These are phyloP conservation scores for Globisporangium lucens DNA, from an alignment of 352 stramenopile genomes.

Conservation along the genomic window DNA sequence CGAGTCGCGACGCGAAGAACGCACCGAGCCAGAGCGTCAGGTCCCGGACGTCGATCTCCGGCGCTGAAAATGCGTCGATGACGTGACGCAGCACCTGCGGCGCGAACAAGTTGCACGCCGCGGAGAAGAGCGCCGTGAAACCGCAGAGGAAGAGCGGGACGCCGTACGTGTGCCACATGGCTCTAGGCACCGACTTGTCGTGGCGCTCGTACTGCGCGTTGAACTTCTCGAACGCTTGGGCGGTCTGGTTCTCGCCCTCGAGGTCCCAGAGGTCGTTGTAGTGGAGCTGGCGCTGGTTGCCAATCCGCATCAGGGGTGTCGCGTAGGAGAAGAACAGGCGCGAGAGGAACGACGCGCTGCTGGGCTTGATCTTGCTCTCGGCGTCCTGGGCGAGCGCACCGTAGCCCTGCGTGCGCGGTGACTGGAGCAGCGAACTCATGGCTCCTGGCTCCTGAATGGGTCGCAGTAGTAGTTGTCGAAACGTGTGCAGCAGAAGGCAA, in stretches of 20 bases:
- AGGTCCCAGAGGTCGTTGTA: constrained; percentile 42
- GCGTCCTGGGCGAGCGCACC: not conserved
- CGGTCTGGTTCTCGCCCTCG: constrained; percentile 24
- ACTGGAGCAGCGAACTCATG: constrained; percentile 4
- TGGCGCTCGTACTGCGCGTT: constrained; percentile 19
- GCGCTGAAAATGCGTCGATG: constrained; percentile 18
- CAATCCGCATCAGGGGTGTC: constrained; percentile 33
- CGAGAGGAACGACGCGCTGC: constrained; percentile 20
- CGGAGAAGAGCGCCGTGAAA: constrained; percentile 1
- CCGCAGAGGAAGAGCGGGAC: constrained; percentile 6
- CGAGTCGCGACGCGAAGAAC: constrained; percentile 39
- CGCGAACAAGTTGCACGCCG: constrained; percentile 4
- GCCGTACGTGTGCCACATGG: constrained; percentile 18
- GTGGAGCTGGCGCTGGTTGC: constrained; percentile 43
- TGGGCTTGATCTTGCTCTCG: not conserved
- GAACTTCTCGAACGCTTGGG: constrained; percentile 26
- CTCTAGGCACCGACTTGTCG: constrained; percentile 21
- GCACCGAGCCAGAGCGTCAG: constrained; percentile 31
- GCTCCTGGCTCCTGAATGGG: not conserved
- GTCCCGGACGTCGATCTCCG: constrained; percentile 25
- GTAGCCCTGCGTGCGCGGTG: constrained; percentile 6
- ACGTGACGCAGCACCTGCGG: constrained; percentile 8
- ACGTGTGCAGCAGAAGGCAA: not conserved
- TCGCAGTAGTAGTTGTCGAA: no score
- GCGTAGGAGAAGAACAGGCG: constrained; percentile 47